Percentiles rank a stretch among this genome's conserved stretches.
Evolutionary conservation across 2,329 filamentous ascomycete species (phyloP).

Genomic region (Aspergillus alliaceus): DNA sequence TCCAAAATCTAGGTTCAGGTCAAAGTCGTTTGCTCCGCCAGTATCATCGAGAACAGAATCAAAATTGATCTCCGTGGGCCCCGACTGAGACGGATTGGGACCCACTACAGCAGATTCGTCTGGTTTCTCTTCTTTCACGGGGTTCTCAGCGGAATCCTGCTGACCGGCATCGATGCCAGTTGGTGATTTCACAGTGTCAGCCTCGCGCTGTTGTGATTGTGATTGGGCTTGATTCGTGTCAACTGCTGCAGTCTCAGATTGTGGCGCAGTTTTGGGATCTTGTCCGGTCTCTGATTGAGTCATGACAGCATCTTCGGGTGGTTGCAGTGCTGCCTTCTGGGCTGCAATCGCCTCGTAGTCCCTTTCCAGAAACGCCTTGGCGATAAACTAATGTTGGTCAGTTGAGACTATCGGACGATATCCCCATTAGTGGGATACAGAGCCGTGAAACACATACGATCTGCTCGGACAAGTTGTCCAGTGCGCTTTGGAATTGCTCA

Average conservation of each 20-base stretch:
- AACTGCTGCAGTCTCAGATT: constrained; percentile 18
- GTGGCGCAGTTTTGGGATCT: constrained; percentile 16
- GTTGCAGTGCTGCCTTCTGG: constrained; percentile 28
- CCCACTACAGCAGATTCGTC: constrained; percentile 12
- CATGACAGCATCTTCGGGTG: constrained; percentile 32
- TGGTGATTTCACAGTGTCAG: constrained; percentile 12
- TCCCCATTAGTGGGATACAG: neutral
- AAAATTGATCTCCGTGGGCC: constrained; percentile 38
- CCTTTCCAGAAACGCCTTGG: constrained; percentile 43
- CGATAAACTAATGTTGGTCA: constrained; percentile 36
- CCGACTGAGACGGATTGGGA: constrained; percentile 26
- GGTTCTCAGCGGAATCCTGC: constrained; percentile 12
- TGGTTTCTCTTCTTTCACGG: constrained; percentile 26
- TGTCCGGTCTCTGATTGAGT: constrained; percentile 19
- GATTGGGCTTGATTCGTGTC: constrained; percentile 19
- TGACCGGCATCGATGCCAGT: constrained; percentile 13
- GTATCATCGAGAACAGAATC: constrained; percentile 40
- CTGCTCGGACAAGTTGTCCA: constrained; percentile 43
- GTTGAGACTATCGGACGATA: neutral
- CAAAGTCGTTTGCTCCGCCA: constrained; percentile 35
- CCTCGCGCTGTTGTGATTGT: constrained; percentile 18
- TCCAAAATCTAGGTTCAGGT: constrained; percentile 41
- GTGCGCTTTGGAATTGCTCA: constrained; percentile 40
- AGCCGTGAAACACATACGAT: constrained; percentile 34
- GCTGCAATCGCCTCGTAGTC: constrained; percentile 41